Evolutionary conservation across 1,139 yeast species (phyloP), one percentile per base, ranked within the genome.

Genomic region (Pichia sorboxylosa): DNA sequence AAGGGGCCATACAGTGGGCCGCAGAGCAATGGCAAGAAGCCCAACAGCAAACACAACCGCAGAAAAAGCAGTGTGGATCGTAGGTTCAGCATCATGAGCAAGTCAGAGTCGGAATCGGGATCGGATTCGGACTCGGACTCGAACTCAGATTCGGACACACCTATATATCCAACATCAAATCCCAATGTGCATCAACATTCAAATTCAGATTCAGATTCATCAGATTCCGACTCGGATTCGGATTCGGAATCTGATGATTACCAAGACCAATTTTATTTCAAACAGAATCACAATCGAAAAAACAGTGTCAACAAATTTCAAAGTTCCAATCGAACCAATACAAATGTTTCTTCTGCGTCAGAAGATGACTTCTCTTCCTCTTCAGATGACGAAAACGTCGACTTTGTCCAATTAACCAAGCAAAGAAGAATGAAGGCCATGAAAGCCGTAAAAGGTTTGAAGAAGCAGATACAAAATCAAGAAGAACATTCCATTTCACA

Each of bases 381-480:
- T 11, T 64, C 71, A 1, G 79, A 74, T 41, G 85, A 77, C 44
- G 73, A 73, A 23, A 77, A 73, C 44, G 73, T 77, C 4, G 90
- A 79, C 53, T 77, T 75, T 49, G 80, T 78, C 13, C 71, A 69
- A 51, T 56, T 78, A 38, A 80, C 80, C 28, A 81, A 77, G 7
- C 78, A 76, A 47, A 63, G 73, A 42, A 73, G 77, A 53, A 71
- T 70, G 22, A 64, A 61, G 33, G 63, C 74, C 1, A 55, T 67
- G 59, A 63, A 68, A 41, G 68, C 69, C 1, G 67, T 63, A 14
- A 59, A 68, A 37, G 70, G 69, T 6, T 49, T 63, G 45, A 69
- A 64, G 42, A 49, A 51, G 4, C 46, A 52, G n/a, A 7, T n/a
- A 7, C 2, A 23, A n/a, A 23, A 23, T 23, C 8, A 11, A 8